These are phyloP conservation scores for Cryptomeria japonica DNA, from an alignment of 75 land plant genomes.

Conservation along the genomic window DNA sequence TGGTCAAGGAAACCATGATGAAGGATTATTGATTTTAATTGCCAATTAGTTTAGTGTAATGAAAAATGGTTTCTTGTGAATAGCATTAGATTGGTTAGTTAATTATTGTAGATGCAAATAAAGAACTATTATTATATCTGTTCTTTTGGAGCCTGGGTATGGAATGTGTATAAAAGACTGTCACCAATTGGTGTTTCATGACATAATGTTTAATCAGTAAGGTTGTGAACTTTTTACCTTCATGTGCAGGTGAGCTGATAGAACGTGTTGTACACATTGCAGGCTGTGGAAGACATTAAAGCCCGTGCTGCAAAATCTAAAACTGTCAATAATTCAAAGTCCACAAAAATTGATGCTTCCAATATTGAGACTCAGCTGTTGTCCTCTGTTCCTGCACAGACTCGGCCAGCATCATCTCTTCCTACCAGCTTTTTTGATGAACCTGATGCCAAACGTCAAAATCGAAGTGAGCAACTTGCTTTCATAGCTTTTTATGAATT, in stretches of 20 bases:
- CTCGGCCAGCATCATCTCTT: slow-evolving; percentile 33
- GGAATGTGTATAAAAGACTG: neutral
- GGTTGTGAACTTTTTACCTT: slow-evolving; percentile 12
- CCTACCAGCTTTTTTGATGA: slow-evolving; percentile 65
- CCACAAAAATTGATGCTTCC: slow-evolving; percentile 7
- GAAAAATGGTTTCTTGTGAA: neutral
- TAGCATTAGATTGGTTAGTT: neutral
- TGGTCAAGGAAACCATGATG: neutral
- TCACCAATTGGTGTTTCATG: neutral
- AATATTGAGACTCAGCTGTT: slow-evolving; percentile 12
- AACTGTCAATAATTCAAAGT: neutral
- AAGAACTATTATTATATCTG: neutral
- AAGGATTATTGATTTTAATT: neutral
- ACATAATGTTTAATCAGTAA: neutral
- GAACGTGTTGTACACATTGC: slow-evolving; percentile 13
- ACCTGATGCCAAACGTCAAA: slow-evolving; percentile 43
- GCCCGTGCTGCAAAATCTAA: slow-evolving; percentile 38
- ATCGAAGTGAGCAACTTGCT: slow-evolving; percentile 25
- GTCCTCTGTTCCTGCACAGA: neutral
- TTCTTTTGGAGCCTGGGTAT: neutral
- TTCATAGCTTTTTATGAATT: neutral
- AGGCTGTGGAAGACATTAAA: slow-evolving; percentile 65
- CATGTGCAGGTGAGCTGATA: slow-evolving; percentile 12
- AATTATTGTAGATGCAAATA: neutral
- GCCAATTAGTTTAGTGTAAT: neutral